Evolutionary conservation across 805 yeast species (phyloP), one percentile per base, ranked within the genome.

Genomic region (Myxozyma udenii): DNA sequence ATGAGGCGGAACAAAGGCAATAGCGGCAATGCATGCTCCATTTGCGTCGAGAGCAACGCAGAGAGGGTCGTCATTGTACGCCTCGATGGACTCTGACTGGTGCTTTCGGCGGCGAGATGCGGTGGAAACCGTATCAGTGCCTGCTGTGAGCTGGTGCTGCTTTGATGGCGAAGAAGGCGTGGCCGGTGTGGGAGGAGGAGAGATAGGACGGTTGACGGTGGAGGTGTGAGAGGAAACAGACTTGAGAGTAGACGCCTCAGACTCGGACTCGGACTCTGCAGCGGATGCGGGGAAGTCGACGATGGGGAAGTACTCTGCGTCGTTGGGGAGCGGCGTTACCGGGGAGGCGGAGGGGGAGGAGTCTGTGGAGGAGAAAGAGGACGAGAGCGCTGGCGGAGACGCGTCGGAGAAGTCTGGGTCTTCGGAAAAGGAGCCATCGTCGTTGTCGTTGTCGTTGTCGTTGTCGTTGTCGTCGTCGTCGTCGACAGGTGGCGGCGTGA

Each of bases 31-130:
- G 44, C 57, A 55, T 3, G 46, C 45, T 5, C 60, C 60, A 18
- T 55, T 43, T 35, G 54, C 60, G 32, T 55, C 60, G 28, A 53
- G 44, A 7, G 60, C 60, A 12, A 47, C 57, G 38, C 60, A 53
- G 22, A 55, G 53, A n/a, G 60, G 60, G 25, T 55, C 57, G 24
- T 48, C 55, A 35, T 46, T 53, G 38, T 44, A 47, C 32, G 57
- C 44, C 11, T 32, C 24, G 21, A 46, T 28, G 9, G 60, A 43
- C 25, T 44, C 55, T n/a, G 58, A 53, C 5, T 33, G 48, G 25
- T 48, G 58, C 48, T 53, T 54, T 21, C 58, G 51, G 39, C 46
- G 55, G 4, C 58, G 48, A 3, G 55, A 11, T 37, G 18, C 46
- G 50, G 30, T 36, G 44, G n/a, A 41, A 47, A 25, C 26, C 23